Base-by-base conservation (phyloP, 2,329 filamentous ascomycete species). In the Ilyonectria robusta region DNA sequence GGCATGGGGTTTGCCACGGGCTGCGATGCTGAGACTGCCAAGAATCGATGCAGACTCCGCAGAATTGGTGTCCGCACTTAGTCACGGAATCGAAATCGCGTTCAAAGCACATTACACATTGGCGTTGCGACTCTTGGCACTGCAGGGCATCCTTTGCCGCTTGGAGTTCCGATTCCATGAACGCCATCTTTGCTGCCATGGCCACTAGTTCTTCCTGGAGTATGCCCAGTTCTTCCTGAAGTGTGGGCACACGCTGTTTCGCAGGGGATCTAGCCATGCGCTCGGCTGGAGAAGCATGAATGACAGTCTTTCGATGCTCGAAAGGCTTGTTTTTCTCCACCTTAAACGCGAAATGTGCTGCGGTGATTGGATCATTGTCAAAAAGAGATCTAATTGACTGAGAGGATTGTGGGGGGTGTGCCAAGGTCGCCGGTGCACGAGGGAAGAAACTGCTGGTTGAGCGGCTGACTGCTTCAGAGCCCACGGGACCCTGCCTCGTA, bases 1-100 rank as follows among this genome's bases (percentile, higher is more conserved):
- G 40, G 40, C 40, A 44, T 44, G 40, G n/a, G 40, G 40, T 44
- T 44, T 44, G 40, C 40, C 40, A 44, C 40, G 40, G 40, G n/a
- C 17, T 44, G 15, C 40, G 40, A 44, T 44, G 40, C 40, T 44
- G 40, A 44, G 40, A 44, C 40, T 44, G 40, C 40, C 17, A 44
- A 8, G 40, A 44, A 44, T 19, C 40, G 17, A 44, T 44, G 40
- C 40, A 44, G 17, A 19, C 40, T 44, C 40, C 15, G 40, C 40
- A 44, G 40, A 44, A 44, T 44, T 44, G 40, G n/a, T 44, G 40
- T 44, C 40, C 40, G 17, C 40, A 44, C 40, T 44, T 44, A 7
- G 40, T 44, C 40, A 44, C 40, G 40, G 40, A 44, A 44, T 44
- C 40, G 40, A 19, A 19, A 19, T 44, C 6, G 40, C 40, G 40